These are phyloP conservation scores for Geranium brycei DNA, from an alignment of 345 rosid genomes.

Conservation along the genomic window DNA sequence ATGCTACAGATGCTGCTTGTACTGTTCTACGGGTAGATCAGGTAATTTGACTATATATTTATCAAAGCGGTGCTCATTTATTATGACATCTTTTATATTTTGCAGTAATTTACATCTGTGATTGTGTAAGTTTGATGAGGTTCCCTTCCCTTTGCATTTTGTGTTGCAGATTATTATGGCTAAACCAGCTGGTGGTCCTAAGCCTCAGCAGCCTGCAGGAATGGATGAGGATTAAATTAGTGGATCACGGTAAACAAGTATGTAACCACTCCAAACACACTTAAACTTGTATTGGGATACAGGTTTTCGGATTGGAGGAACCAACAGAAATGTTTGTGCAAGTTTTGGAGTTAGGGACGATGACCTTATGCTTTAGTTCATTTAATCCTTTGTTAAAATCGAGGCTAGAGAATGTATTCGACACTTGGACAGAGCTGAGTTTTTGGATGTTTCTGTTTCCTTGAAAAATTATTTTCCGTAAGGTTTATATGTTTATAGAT, in stretches of 20 bases:
- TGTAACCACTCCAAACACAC: neutral
- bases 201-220: slow-evolving; percentile 57
- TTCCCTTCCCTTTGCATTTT: neutral
- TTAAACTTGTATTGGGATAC: neutral
- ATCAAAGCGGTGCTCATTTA: neutral
- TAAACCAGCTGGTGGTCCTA: slow-evolving; percentile 92
- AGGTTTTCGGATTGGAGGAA: neutral
- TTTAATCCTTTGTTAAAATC: neutral
- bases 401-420: neutral
- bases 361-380: neutral
- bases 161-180: slow-evolving; percentile 76
- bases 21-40: slow-evolving; percentile 94
- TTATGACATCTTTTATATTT: neutral
- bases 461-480: neutral
- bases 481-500: neutral
- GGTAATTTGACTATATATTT: slow-evolving; percentile 24
- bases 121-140: too few relatives aligned
- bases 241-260: neutral
- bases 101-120: too few relatives aligned
- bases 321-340: neutral
- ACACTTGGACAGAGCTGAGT: neutral
- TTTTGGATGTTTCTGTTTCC: neutral
- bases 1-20: slow-evolving; percentile 95
- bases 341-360: neutral
- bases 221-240: slow-evolving; percentile 52